Percentiles rank a stretch among this genome's conserved stretches.
Evolutionary conservation across 352 stramenopile species (phyloP).

Genomic region (Globisporangium cylindrosporum): DNA sequence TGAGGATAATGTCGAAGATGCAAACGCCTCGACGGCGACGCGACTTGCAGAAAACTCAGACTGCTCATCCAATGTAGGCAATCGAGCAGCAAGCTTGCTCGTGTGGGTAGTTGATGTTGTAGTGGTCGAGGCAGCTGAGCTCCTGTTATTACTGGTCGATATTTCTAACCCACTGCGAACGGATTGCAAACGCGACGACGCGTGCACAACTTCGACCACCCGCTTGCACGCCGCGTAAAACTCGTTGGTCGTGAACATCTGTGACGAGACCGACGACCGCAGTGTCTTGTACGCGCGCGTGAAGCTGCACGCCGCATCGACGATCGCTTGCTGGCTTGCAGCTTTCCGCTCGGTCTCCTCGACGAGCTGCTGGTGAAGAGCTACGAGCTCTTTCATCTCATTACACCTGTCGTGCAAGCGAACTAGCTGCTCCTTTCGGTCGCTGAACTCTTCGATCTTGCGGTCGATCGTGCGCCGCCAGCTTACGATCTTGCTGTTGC

Average conservation of each 20-base stretch:
- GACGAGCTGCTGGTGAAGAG: slow-evolving; percentile 40
- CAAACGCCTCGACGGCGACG: not conserved
- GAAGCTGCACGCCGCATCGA: slow-evolving; percentile 44
- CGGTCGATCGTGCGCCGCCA: slow-evolving; percentile 48
- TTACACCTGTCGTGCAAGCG: slow-evolving; percentile 37
- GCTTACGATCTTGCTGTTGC: slow-evolving; percentile 40
- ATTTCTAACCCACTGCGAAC: slow-evolving; percentile 16
- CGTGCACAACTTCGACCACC: slow-evolving; percentile 35
- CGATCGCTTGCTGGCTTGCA: slow-evolving; percentile 29
- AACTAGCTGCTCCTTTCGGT: slow-evolving; percentile 39
- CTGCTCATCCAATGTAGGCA: slow-evolving; percentile 8
- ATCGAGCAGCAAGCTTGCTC: not conserved
- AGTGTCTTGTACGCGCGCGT: slow-evolving; percentile 37
- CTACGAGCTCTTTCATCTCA: slow-evolving; percentile 49
- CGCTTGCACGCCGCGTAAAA: slow-evolving; percentile 39
- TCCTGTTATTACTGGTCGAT: slow-evolving; percentile 3
- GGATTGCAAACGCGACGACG: slow-evolving; percentile 14
- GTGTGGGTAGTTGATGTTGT: not conserved
- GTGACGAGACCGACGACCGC: slow-evolving; percentile 27
- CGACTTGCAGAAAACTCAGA: slow-evolving; percentile 11
- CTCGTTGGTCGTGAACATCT: slow-evolving; percentile 38
- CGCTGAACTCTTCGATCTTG: slow-evolving; percentile 40
- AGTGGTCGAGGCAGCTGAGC: not conserved
- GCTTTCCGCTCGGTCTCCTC: slow-evolving; percentile 41
- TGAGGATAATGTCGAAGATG: not conserved